A percentile compares a stretch with the other conserved stretches of the same genome.
Conservation (phyloP, 2,329 filamentous ascomycete genomes). For the Alternaria arbusti region DNA sequence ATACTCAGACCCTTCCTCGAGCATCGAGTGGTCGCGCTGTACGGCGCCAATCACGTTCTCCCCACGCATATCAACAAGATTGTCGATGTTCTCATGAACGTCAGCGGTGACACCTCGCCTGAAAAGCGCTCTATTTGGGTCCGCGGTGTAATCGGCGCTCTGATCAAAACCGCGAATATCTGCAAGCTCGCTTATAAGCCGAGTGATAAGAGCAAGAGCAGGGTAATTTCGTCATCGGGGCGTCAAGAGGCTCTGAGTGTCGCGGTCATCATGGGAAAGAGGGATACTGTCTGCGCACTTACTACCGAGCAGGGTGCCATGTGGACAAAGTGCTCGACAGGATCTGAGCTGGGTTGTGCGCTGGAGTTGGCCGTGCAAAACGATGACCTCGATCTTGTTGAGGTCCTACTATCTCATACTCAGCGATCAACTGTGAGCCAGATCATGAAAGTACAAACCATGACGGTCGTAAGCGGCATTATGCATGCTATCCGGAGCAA, state of each 20-base stretch:
- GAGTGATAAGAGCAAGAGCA: background rate
- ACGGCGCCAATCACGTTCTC: background rate
- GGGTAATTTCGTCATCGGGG: background rate
- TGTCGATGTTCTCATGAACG: background rate
- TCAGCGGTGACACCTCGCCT: background rate
- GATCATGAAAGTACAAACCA: background rate
- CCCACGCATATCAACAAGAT: background rate
- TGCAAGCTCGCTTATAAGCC: background rate
- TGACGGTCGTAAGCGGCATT: background rate
- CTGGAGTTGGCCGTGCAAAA: background rate
- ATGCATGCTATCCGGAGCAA: background rate
- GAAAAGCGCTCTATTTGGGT: background rate
- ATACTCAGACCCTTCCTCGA: background rate
- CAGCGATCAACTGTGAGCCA: background rate
- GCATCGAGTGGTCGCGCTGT: background rate
- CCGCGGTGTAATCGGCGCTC: background rate
- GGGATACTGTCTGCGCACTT: background rate
- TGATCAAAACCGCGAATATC: background rate
- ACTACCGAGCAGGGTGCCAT: background rate
- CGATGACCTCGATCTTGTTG: background rate
- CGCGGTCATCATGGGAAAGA: background rate
- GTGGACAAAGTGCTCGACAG: background rate
- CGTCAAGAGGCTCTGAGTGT: background rate
- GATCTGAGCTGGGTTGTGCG: background rate
- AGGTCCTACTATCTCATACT: background rate